Base-by-base conservation (phyloP, 2,329 filamentous ascomycete genomes). In the Nakataea oryzae region DNA sequence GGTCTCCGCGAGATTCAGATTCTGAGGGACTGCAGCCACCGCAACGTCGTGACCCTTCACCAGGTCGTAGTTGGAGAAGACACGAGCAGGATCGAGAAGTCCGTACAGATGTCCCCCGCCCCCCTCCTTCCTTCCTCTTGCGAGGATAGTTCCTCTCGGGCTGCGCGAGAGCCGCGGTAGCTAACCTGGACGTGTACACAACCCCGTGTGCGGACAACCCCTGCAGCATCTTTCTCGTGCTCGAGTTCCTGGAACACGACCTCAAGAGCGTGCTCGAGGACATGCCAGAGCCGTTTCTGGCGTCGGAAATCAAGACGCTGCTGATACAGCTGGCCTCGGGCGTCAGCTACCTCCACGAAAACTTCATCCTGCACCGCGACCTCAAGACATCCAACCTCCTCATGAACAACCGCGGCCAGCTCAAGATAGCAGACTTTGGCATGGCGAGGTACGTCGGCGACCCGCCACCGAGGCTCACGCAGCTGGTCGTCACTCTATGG, bases 161-260 rank as follows among this genome's bases (percentile, higher is more conserved):
- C 34, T 8, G 34, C 14, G 13, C 14, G 13, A 12, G n/a, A n/a
- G n/a, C 7, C 2, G 41, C 14, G 41, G 21, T 11, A 9, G 41
- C 21, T 9, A n/a, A n/a, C 17, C 13, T n/a, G n/a, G 6, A 50
- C 6, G 8, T 50, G 13, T n/a, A n/a, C 21, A 50, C 41, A n/a
- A 1, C 3, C 21, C 7, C 41, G 17, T n/a, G 6, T 50, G 9
- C 41, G 21, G 41, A 50, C 41, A 24, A 50, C 21, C 41, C 41
- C 11, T 50, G 74, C 73, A 91, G 88, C 76, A 88, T 97, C 67
- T 96, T 91, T 74, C 85, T 99, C 63, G 95, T 97, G 65, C 93
- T 99, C 81, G 93, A 97, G 72, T 99, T 97, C 75, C 81, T 97
- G 69, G 93, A 97, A 78, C 95, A 99, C 79, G 95, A 99, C 71